phyloP scores from a whole-genome alignment of 768 basidiomycete genomes.

The Suillus paluster region DNA sequence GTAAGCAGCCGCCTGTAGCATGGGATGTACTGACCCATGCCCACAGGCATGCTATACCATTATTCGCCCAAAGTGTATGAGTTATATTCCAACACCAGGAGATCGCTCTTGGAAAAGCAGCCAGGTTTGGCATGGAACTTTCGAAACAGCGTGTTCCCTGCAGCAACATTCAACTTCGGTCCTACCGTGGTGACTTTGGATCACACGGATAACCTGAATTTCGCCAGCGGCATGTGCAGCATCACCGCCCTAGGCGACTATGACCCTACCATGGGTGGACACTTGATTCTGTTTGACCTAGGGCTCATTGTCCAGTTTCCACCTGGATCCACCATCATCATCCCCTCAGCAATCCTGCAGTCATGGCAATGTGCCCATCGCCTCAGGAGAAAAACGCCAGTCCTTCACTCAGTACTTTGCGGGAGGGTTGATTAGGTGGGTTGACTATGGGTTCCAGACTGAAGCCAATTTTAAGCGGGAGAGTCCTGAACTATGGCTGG shows the following conservation, averaged over 20 bases:
- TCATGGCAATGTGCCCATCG: constrained; percentile 30
- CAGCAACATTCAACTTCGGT: constrained; percentile 37
- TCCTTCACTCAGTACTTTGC: constrained; percentile 35
- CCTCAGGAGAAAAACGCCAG: constrained; percentile 18
- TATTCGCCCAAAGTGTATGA: constrained; percentile 28
- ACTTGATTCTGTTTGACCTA: constrained; percentile 36
- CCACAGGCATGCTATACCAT: constrained; percentile 18
- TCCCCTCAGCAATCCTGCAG: constrained; percentile 33
- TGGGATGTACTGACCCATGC: too few species aligned
- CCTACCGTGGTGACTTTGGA: constrained; percentile 9
- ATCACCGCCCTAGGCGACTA: constrained; percentile 36
- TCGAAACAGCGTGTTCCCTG: constrained; percentile 30
- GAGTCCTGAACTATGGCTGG: not conserved
- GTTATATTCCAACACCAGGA: constrained; percentile 13
- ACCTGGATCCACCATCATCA: constrained; percentile 26
- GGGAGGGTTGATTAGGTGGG: constrained; percentile 32
- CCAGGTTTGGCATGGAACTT: constrained; percentile 25
- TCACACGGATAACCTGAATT: constrained; percentile 36
- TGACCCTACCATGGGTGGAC: constrained; percentile 33
- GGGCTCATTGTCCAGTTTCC: constrained; percentile 33
- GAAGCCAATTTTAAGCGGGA: not conserved
- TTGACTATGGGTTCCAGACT: constrained; percentile 20
- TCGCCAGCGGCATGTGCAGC: constrained; percentile 36
- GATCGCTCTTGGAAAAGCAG: not conserved
- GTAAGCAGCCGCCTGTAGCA: constrained; percentile 8